Percentiles rank a stretch among this genome's conserved stretches.
These are phyloP conservation scores for Geranium brycei DNA, from an alignment of 345 rosid species.

Conservation along the genomic window DNA sequence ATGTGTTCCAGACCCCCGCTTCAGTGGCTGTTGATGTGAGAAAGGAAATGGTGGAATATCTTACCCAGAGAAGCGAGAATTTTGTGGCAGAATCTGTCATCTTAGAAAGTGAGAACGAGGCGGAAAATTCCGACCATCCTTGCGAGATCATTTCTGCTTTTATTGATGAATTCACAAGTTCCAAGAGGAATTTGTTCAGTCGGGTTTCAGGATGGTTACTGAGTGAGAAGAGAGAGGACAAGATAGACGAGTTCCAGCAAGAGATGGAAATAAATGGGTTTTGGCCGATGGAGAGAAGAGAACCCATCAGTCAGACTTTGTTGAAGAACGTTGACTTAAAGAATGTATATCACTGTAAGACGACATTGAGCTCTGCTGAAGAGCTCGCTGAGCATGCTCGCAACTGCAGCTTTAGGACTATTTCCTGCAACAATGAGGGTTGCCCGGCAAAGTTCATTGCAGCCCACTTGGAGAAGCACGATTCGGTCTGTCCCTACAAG, in stretches of 20 bases:
- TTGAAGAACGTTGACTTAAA: slow-evolving; percentile 70
- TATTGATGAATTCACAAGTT: slow-evolving; percentile 59
- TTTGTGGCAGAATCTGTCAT: slow-evolving; percentile 66
- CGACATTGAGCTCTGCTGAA: slow-evolving; percentile 38
- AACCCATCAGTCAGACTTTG: slow-evolving; percentile 42
- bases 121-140: slow-evolving; percentile 55
- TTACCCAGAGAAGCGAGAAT: slow-evolving; percentile 56
- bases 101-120: slow-evolving; percentile 33
- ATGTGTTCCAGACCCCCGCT: slow-evolving; percentile 51
- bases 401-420: slow-evolving; percentile 45
- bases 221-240: slow-evolving; percentile 80
- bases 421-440: slow-evolving; percentile 60
- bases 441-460: slow-evolving; percentile 44
- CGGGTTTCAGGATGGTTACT: slow-evolving; percentile 78
- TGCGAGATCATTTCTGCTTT: slow-evolving; percentile 49
- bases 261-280: slow-evolving; percentile 77
- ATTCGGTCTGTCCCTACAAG: slow-evolving; percentile 65
- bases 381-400: slow-evolving; percentile 39
- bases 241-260: slow-evolving; percentile 69
- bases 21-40: slow-evolving; percentile 67
- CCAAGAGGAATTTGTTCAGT: slow-evolving; percentile 59
- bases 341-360: slow-evolving; percentile 47
- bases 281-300: slow-evolving; percentile 54
- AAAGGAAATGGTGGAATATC: slow-evolving; percentile 56
- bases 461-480: slow-evolving; percentile 50